phyloP scores from a whole-genome alignment of 208 protist species.

The Kentomonas sorsogonicus region DNA sequence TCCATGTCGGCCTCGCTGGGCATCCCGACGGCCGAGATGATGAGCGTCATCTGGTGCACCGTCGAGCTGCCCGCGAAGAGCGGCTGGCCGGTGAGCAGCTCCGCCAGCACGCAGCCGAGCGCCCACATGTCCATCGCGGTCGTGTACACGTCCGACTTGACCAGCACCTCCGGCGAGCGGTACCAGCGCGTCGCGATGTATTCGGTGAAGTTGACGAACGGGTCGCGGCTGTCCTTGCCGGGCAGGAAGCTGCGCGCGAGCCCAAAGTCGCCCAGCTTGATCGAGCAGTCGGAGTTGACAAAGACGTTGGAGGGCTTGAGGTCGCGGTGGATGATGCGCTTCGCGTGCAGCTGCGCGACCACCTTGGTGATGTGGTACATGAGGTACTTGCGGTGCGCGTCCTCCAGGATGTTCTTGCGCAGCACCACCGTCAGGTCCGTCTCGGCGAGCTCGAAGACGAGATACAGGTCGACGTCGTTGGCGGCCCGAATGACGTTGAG shows the following conservation, averaged over 20 bases:
- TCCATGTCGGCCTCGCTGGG: constrained; percentile 87
- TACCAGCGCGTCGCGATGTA: constrained; percentile 98
- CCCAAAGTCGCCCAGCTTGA: constrained; percentile 97
- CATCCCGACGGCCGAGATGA: constrained; percentile 87
- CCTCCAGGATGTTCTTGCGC: constrained; percentile 93
- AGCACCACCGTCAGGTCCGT: constrained; percentile 92
- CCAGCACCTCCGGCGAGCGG: constrained; percentile 96
- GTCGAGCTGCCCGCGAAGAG: constrained; percentile 95
- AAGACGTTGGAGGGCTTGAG: constrained; percentile 92
- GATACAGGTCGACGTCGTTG: constrained; percentile 96
- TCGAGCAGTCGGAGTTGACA: constrained; percentile 89
- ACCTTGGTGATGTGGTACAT: constrained; percentile 94
- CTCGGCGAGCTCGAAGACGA: constrained; percentile 96
- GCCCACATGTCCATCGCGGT: constrained; percentile 99
- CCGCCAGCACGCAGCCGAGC: constrained; percentile 96
- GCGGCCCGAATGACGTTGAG: constrained; percentile 94
- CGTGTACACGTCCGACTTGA: constrained; percentile 93
- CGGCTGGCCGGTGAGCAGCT: constrained; percentile 91
- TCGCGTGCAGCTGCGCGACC: constrained; percentile 92
- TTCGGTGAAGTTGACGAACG: constrained; percentile 84
- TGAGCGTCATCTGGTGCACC: constrained; percentile 94
- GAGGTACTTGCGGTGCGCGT: constrained; percentile 92
- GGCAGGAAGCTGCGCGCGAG: constrained; percentile 89
- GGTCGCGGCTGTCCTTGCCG: constrained; percentile 26
- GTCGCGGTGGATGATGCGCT: constrained; percentile 89